Conservation (phyloP, 768 basidiomycete genomes). For the Collybia mongolica region DNA sequence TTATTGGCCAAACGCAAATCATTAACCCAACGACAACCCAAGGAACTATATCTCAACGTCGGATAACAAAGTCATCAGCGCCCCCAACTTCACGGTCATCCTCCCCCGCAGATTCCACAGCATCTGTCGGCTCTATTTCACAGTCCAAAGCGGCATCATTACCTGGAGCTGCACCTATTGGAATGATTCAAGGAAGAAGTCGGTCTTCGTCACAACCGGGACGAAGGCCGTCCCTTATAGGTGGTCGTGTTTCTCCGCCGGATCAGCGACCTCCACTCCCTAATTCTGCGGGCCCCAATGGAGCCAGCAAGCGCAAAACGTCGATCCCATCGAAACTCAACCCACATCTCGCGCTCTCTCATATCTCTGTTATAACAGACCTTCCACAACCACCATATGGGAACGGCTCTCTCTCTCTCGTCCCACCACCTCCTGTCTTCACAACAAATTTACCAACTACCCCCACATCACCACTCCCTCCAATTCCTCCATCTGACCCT, state of each 20-base stretch:
- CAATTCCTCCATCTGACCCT: slow-evolving; percentile 66
- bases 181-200: slow-evolving; percentile 41
- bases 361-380: slow-evolving; percentile 51
- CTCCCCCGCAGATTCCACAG: slow-evolving; percentile 47
- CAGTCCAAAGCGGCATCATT: slow-evolving; percentile 36
- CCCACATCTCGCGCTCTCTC: slow-evolving; percentile 44
- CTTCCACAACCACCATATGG: slow-evolving; percentile 20
- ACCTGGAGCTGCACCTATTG: slow-evolving; percentile 35
- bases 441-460: slow-evolving; percentile 64
- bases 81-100: slow-evolving; percentile 55
- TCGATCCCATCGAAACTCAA: slow-evolving; percentile 63
- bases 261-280: slow-evolving; percentile 58
- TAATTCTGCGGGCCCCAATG: slow-evolving; percentile 30
- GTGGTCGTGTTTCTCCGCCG: slow-evolving; percentile 50
- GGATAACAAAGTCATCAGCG: slow-evolving; percentile 60
- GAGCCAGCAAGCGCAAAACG: slow-evolving; percentile 49
- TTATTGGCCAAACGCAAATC: slow-evolving; percentile 33
- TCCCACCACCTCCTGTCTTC: slow-evolving; percentile 46
- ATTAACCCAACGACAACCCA: slow-evolving; percentile 60
- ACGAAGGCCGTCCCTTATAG: slow-evolving; percentile 58
- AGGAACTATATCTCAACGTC: slow-evolving; percentile 69
- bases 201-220: slow-evolving; percentile 81
- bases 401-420: slow-evolving; percentile 28
- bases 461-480: slow-evolving; percentile 77
- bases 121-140: slow-evolving; percentile 40